A percentile compares a stretch with the other conserved stretches of the same genome.
phyloP scores from a whole-genome alignment of 768 basidiomycete genomes.

The Agaricus subrufescens region DNA sequence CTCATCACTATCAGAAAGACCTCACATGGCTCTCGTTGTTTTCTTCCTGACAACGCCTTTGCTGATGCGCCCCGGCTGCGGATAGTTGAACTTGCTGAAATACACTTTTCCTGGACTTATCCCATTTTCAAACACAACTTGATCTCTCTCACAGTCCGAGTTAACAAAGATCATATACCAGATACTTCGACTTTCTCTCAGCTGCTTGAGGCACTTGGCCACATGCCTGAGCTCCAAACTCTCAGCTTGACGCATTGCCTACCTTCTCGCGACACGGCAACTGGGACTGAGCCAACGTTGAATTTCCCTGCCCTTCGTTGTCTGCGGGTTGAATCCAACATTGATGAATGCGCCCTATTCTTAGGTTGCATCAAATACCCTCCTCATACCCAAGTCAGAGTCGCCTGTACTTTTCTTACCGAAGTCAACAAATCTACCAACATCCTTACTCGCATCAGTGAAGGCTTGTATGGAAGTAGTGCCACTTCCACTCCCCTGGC shows the following conservation, averaged over 20 bases:
- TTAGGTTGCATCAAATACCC: slow-evolving; percentile 4
- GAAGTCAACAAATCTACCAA: neutral
- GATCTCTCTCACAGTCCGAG: slow-evolving; percentile 1
- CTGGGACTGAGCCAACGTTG: neutral
- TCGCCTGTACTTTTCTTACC: neutral
- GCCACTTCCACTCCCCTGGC: neutral
- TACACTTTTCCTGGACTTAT: slow-evolving; percentile 5
- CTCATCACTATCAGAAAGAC: neutral
- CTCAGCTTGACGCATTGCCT: neutral
- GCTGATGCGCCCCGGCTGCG: neutral
- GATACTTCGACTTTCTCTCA: neutral
- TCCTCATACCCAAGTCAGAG: neutral
- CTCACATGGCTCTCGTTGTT: neutral
- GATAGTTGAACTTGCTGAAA: neutral
- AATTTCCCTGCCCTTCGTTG: neutral
- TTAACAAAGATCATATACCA: neutral
- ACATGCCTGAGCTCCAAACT: slow-evolving; percentile 2
- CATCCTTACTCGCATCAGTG: neutral
- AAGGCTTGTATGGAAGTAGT: neutral
- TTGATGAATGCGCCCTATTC: neutral
- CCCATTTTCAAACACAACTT: slow-evolving; percentile 6
- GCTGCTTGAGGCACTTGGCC: neutral
- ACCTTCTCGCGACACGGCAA: neutral
- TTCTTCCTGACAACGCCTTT: slow-evolving; percentile 2
- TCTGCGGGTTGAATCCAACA: neutral